Evolutionary conservation across 2,329 filamentous ascomycete genomes (phyloP).

Genomic region (Paramyrothecium roridum): DNA sequence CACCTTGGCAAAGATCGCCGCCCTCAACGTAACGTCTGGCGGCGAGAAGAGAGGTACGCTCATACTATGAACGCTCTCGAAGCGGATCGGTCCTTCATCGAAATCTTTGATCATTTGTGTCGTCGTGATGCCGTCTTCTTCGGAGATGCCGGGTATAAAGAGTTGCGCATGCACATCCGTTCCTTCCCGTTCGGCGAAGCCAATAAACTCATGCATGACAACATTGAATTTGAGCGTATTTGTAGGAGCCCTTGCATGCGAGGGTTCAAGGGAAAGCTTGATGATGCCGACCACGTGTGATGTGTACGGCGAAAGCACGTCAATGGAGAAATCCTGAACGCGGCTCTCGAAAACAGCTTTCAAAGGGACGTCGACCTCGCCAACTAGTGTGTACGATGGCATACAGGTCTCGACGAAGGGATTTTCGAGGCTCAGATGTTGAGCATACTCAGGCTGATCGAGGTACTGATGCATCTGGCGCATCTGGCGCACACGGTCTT

Average conservation of each 20-base stretch:
- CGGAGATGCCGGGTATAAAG: constrained; percentile 88
- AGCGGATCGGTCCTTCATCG: constrained; percentile 86
- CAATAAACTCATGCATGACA: constrained; percentile 93
- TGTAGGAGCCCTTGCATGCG: constrained; percentile 84
- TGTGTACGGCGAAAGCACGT: constrained; percentile 90
- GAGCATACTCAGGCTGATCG: constrained; percentile 89
- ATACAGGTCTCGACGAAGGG: constrained; percentile 90
- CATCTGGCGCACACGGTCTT: constrained; percentile 85
- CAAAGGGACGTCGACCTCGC: constrained; percentile 88
- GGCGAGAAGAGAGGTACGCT: constrained; percentile 76
- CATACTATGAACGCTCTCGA: constrained; percentile 98
- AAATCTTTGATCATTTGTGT: constrained; percentile 94
- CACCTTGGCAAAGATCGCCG: constrained; percentile 88
- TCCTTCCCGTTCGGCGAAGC: constrained; percentile 93
- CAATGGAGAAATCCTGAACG: constrained; percentile 89
- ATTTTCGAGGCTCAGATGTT: constrained; percentile 89
- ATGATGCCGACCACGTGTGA: constrained; percentile 87
- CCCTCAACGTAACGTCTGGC: constrained; percentile 70
- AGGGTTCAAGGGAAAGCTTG: constrained; percentile 87
- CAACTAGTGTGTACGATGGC: constrained; percentile 87
- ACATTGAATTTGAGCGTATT: constrained; percentile 97
- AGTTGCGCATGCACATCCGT: constrained; percentile 94
- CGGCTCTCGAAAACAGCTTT: constrained; percentile 91
- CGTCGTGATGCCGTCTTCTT: constrained; percentile 87
- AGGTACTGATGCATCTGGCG: constrained; percentile 96